A percentile compares a stretch with the other conserved stretches of the same genome.
These are phyloP conservation scores for Tylopilus plumbeoviolaceoides DNA, from an alignment of 768 basidiomycete species.

Conservation along the genomic window DNA sequence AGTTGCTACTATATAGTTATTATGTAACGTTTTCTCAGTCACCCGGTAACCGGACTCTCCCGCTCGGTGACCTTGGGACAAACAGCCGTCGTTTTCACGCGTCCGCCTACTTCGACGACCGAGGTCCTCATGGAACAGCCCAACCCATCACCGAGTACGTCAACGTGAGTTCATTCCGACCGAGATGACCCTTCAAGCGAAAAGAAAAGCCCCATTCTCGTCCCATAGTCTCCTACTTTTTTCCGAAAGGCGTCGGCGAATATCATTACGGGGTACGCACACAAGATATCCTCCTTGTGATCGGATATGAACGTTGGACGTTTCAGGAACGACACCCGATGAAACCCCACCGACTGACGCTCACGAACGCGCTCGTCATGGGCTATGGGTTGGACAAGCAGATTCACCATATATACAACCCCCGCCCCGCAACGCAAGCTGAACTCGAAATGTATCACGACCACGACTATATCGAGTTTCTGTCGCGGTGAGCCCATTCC, in stretches of 20 bases:
- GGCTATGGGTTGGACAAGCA: slow-evolving; percentile 96
- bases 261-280: slow-evolving; percentile 90
- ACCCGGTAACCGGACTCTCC: too few relatives aligned
- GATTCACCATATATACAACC: slow-evolving; percentile 89
- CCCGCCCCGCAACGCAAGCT: slow-evolving; percentile 80
- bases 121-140: slow-evolving; percentile 65
- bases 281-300: neutral
- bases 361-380: slow-evolving; percentile 93
- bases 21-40: too few relatives aligned
- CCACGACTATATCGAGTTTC: slow-evolving; percentile 91
- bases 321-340: slow-evolving; percentile 93
- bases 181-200: slow-evolving; percentile 8
- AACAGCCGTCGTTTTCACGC: too few relatives aligned
- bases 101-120: slow-evolving; percentile 70
- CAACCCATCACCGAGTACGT: slow-evolving; percentile 78
- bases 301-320: neutral
- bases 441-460: slow-evolving; percentile 93
- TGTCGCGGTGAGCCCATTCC: slow-evolving; percentile 62
- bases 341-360: slow-evolving; percentile 94
- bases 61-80: too few relatives aligned
- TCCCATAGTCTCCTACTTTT: slow-evolving; percentile 94
- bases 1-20: too few relatives aligned
- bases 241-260: slow-evolving; percentile 88
- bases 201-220: slow-evolving; percentile 35
- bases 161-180: slow-evolving; percentile 48